Conservation (phyloP, 2,329 filamentous ascomycete species). For the Curvularia lunata region DNA sequence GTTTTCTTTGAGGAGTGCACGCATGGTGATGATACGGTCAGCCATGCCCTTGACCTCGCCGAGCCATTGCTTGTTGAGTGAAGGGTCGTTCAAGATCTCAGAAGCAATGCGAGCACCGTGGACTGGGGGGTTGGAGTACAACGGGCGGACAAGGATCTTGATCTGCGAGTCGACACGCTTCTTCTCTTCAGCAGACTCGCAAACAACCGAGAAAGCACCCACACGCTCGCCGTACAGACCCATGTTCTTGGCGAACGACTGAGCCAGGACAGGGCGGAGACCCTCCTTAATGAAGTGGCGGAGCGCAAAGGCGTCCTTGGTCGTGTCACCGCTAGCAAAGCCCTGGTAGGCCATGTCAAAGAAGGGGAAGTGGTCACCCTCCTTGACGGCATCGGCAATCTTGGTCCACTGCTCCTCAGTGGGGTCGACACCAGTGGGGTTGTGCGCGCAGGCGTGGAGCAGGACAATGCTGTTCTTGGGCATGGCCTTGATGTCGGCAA, state of each 20-base stretch:
- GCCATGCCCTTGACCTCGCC: constrained; percentile 98
- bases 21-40: constrained; percentile 98
- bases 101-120: constrained; percentile 95
- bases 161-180: constrained; percentile 95
- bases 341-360: constrained; percentile 99
- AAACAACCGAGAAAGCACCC: constrained; percentile 93
- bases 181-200: constrained; percentile 85
- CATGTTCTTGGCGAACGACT: constrained; percentile 99
- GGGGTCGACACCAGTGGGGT: constrained; percentile 95
- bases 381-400: constrained; percentile 86
- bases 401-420: constrained; percentile 90
- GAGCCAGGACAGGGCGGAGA: constrained; percentile 84
- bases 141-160: constrained; percentile 95
- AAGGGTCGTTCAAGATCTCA: constrained; percentile 85
- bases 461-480: constrained; percentile 88
- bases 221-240: constrained; percentile 98
- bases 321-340: constrained; percentile 89
- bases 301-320: constrained; percentile 91
- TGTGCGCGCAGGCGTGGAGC: constrained; percentile 96
- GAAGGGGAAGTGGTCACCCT: constrained; percentile 88
- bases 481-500: constrained; percentile 87
- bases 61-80: constrained; percentile 92
- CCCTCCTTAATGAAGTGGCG: constrained; percentile 93
- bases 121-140: constrained; percentile 98
- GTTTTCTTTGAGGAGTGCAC: constrained; percentile 90